Evolutionary conservation across 306 rosid genomes (phyloP), one percentile per base, ranked within the genome.

Genomic region (Cicer cuneatum): DNA sequence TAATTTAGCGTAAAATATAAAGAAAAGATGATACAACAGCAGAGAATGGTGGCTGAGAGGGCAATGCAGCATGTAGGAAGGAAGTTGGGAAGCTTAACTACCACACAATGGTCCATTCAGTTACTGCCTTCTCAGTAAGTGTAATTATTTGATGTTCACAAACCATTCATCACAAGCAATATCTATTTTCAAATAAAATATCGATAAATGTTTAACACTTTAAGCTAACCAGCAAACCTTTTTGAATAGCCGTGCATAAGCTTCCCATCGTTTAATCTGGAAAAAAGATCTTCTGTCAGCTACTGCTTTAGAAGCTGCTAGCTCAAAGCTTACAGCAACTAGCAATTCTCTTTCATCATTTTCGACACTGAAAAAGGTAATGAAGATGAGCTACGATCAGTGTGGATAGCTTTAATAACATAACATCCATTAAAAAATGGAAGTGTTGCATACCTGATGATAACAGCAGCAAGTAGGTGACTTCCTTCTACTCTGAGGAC

Each of bases 401-500:
- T 42, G 53, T 24, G 38, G 73, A 40, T 13, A 67, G 29, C 66
- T 59, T 73, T 61, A 29, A 29, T 51, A 69, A 60, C 19, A 11
- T 40, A 63, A 35, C 21, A 48, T 67, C 38, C 58, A 71, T 60
- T 35, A 43, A 52, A 75, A 51, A 51, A 72, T 24, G 66, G 37
- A 61, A 70, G 67, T 63, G 46, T 70, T 21, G 54, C 24, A 35
- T 79, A 91, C 98, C 93, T 77, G 35, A 89, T 82, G 83, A 93
- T 85, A 74, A 91, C 96, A 52, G 98, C 97, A 77, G 96, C 90
- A 83, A 91, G 91, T 72, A 93, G 87, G 77, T 91, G 96, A 85
- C 98, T 91, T 84, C 96, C 97, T 76, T 93, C 96, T 76, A 91
- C 94, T 86, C 94, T 89, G 78, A 93, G 98, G 74, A 89, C 98